These are phyloP conservation scores for Colletotrichum horii DNA, from an alignment of 2,329 filamentous ascomycete species.

Conservation along the genomic window DNA sequence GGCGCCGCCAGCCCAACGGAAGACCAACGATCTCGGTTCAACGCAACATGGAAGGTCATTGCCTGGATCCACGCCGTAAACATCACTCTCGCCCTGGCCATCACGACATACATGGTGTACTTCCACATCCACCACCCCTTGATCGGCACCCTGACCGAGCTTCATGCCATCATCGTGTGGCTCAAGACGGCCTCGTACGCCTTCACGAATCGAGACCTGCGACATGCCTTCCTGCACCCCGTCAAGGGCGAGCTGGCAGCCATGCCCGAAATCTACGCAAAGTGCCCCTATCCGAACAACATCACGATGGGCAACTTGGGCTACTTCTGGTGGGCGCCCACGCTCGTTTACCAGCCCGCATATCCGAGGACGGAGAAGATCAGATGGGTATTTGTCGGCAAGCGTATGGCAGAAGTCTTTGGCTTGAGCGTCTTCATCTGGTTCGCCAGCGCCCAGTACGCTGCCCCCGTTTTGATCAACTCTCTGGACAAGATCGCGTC, in stretches of 20 bases:
- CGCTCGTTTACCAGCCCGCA: constrained; percentile 93
- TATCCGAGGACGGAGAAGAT: constrained; percentile 86
- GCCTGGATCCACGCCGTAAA: constrained; percentile 84
- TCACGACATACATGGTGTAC: constrained; percentile 88
- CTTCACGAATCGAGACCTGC: constrained; percentile 93
- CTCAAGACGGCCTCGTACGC: constrained; percentile 96
- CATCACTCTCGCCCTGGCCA: constrained; percentile 77
- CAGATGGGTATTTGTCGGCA: constrained; percentile 86
- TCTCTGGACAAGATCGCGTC: constrained; percentile 86
- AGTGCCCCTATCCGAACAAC: constrained; percentile 88
- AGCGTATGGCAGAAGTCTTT: constrained; percentile 79
- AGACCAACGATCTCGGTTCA: constrained; percentile 70
- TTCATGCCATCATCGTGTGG: constrained; percentile 95
- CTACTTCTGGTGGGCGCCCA: constrained; percentile 99
- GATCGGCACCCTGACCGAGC: constrained; percentile 87
- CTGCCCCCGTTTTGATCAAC: constrained; percentile 86
- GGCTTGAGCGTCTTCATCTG: constrained; percentile 89
- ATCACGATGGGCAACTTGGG: constrained; percentile 86
- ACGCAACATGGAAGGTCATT: constrained; percentile 79
- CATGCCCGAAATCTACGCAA: constrained; percentile 80
- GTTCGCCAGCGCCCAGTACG: constrained; percentile 94
- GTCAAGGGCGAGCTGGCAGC: constrained; percentile 67
- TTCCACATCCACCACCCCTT: constrained; percentile 90
- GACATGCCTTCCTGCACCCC: constrained; percentile 87
- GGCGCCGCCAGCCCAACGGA: constrained; percentile 61